Base-by-base conservation (phyloP, 495 filamentous ascomycete genomes). In the Xylaria acuta region DNA sequence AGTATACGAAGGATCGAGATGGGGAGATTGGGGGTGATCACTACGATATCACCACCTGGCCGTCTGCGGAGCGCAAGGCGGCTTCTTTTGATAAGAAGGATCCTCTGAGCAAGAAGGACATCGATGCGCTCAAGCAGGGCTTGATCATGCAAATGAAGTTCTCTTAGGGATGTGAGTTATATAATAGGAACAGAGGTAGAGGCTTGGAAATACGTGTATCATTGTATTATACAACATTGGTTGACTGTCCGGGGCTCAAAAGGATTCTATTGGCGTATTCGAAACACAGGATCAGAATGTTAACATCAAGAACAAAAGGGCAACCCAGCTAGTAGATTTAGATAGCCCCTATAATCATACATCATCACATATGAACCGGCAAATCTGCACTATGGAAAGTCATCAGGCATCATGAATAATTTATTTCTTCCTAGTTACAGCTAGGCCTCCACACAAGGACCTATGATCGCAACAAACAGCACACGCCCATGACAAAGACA, bases 401-500 rank as follows among this genome's bases (percentile, higher is more conserved):
- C 4, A 45, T 18, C 30, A n/a, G 22, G 22, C 5, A 34, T 47
- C 12, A 11, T 34, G 16, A 69, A 59, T 59, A 45, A 14, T 32
- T 51, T 51, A 36, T 49, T 47, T 27, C 20, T 43, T 25, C n/a
- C 30, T 41, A 3, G 38, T 5, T 53, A 64, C 22, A 59, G 30
- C 34, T n/a, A 8, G 5, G 54, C 62, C 9, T 70, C 14, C 3
- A 60, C 16, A 11, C 41, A 2, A 27, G 45, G 27, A 3, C 11
- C 45, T 64, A 80, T 51, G 78, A 69, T 72, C 85, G 84, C 84
- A 86, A 90, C 91, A 92, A 95, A 65, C 86, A 85, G 70, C 89
- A 87, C 38, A 88, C 83, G 18, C 94, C 94, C 75, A 97, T 80
- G 67, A 94, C 87, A 85, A 97, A 97, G 4, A 97, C 81, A 64